Conservation (phyloP, 768 basidiomycete genomes). For the Mycena vitilis region DNA sequence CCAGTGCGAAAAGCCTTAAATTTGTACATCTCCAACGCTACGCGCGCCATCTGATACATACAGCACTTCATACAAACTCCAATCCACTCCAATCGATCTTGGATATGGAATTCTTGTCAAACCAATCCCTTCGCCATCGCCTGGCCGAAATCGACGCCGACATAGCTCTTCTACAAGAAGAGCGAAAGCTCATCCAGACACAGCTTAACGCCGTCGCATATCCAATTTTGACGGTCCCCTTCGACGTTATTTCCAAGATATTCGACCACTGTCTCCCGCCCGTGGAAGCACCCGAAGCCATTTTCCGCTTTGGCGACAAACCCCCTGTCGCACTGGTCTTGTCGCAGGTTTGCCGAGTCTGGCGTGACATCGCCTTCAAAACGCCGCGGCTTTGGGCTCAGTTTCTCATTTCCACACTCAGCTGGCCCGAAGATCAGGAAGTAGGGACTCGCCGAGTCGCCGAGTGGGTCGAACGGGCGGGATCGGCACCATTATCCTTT, state of each 20-base stretch:
- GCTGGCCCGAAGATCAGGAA: too few species aligned
- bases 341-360: neutral
- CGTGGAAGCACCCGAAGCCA: neutral
- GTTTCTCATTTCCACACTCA: neutral
- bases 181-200: constrained; percentile 1
- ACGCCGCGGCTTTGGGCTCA: neutral
- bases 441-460: neutral
- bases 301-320: neutral
- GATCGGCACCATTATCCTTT: constrained; percentile 11
- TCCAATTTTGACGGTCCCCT: constrained; percentile 10
- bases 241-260: neutral
- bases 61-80: too few species aligned
- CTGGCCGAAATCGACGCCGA: constrained; percentile 12
- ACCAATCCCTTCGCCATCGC: constrained; percentile 10
- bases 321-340: neutral
- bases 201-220: neutral
- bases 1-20: too few species aligned
- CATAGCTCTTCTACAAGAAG: constrained; percentile 6
- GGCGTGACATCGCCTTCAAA: neutral
- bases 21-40: too few species aligned
- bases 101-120: neutral
- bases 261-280: neutral
- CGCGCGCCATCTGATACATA: too few species aligned
- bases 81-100: too few species aligned
- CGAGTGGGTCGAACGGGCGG: constrained; percentile 1